phyloP scores from a whole-genome alignment of 768 basidiomycete species.

The Pilatotrama ljubarskyi region DNA sequence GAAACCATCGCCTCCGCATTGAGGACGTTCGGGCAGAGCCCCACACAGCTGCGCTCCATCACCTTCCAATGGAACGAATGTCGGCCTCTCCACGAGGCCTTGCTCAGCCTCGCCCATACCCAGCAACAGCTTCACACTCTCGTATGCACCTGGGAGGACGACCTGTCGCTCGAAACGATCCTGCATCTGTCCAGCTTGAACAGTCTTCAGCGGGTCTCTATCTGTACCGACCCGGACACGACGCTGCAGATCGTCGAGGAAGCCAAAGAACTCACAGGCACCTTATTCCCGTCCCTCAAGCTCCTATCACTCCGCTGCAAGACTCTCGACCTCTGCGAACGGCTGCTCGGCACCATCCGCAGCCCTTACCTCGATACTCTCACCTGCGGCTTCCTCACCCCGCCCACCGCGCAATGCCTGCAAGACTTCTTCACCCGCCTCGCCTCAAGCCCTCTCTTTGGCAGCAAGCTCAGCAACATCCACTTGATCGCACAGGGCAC shows the following conservation, averaged over 20 bases:
- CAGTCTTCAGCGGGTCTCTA: background rate
- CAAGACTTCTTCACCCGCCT: slow-evolving; percentile 3
- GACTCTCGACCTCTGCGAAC: background rate
- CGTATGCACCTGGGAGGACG: background rate
- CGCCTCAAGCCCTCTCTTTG: too few species aligned
- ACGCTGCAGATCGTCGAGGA: background rate
- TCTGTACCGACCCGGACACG: background rate
- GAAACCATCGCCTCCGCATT: background rate
- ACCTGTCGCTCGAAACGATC: background rate
- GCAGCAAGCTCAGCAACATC: too few species aligned
- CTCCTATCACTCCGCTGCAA: background rate
- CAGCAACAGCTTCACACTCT: slow-evolving; percentile 6
- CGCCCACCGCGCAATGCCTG: background rate
- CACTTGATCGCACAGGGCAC: too few species aligned
- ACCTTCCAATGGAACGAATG: background rate
- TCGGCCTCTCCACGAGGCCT: background rate
- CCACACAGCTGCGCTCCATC: slow-evolving; percentile 3
- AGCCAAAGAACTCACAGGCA: background rate
- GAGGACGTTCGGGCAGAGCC: background rate
- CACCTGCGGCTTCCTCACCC: background rate
- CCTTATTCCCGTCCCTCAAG: slow-evolving; percentile 10
- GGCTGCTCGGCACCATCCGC: background rate
- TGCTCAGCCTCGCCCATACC: background rate
- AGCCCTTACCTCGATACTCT: background rate
- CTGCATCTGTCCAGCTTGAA: slow-evolving; percentile 2